Evolutionary conservation across 2,329 filamentous ascomycete genomes (phyloP), one percentile per base, ranked within the genome.

Genomic region (Uncinocarpus reesii): DNA sequence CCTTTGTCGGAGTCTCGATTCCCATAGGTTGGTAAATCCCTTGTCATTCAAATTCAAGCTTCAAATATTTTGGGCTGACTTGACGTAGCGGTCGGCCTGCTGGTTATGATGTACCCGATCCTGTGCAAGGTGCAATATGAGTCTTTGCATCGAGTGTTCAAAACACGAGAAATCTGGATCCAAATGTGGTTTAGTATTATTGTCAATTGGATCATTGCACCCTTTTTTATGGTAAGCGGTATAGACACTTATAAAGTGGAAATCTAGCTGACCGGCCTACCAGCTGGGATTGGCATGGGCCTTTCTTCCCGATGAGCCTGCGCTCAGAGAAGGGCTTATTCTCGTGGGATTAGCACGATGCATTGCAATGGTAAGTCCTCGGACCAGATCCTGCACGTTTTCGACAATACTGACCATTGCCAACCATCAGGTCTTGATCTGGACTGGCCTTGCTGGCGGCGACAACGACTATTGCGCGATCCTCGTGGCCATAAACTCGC

Each of bases 21-120:
- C 81, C 81, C 0, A 84, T 84, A 36, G 78, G 78, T 78, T 62
- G 44, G 69, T 63, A 42, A 18, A 18, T 2, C 13, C n/a, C 56
- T 54, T 11, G 6, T 37, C n/a, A 15, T 15, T 42, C 24, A 6
- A 37, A 16, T 16, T 15, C 8, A 10, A 35, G 16, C 32, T 35
- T 18, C 20, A 18, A 16, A 18, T 2, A 26, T 34, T 21, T 11
- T 43, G 41, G 34, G 3, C 36, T 34, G 21, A 50, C 23, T 42
- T 18, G 28, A 18, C 34, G 4, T 36, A 85, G 86, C 86, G 0
- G 70, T 93, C 41, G 86, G 87, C 0, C 68, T 94, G 0, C 73
- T 94, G 1, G 80, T 93, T 35, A 94, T 94, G 86, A 94, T 94
- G 86, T 94, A 92, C 60, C 88, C 87, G 0, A 93, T 94, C 51